Evolutionary conservation across 805 yeast species (phyloP).

Genomic region (Candida sakaeoensis): DNA sequence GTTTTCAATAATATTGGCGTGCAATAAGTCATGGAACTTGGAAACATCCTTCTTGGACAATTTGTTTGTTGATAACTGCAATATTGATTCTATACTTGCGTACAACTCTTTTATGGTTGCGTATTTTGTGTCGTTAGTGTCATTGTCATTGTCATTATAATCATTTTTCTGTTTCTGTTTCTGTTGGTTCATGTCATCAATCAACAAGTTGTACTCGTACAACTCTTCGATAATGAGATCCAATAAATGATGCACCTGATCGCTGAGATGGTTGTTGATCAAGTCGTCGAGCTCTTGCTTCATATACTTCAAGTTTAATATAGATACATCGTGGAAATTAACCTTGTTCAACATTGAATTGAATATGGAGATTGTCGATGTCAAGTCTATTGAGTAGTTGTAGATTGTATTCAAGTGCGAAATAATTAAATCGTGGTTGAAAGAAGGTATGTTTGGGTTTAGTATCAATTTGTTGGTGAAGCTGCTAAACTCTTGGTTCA

Average conservation of each 20-base stretch:
- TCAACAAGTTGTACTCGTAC: conserved; percentile 9
- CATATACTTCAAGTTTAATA: conserved; percentile 4
- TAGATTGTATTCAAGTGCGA: conserved; percentile 4
- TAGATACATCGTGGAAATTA: conserved; percentile 4
- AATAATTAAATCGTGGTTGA: conserved; percentile 3
- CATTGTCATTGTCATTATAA: too few relatives aligned
- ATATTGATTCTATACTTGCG: conserved; percentile 5
- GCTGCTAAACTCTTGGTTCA: conserved; percentile 6
- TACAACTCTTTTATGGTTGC: background rate
- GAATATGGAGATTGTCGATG: conserved; percentile 5
- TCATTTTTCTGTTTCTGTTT: conserved; percentile 1
- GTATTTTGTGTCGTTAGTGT: background rate
- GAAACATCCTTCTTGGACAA: conserved; percentile 6
- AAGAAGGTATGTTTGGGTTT: conserved; percentile 7
- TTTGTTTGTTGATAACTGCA: conserved; percentile 5
- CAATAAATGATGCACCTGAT: conserved; percentile 8
- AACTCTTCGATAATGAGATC: conserved; percentile 8
- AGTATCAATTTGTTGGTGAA: conserved; percentile 6
- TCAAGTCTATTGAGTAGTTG: conserved; percentile 5
- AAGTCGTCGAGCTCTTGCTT: conserved; percentile 8
- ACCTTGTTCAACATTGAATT: conserved; percentile 8
- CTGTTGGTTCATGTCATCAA: conserved; percentile 5
- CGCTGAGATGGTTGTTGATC: conserved; percentile 9
- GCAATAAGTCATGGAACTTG: conserved; percentile 8
- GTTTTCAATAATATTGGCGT: conserved; percentile 7